phyloP scores from a whole-genome alignment of 1,284 basidiomycete species.

The Ustilago loliicola region DNA sequence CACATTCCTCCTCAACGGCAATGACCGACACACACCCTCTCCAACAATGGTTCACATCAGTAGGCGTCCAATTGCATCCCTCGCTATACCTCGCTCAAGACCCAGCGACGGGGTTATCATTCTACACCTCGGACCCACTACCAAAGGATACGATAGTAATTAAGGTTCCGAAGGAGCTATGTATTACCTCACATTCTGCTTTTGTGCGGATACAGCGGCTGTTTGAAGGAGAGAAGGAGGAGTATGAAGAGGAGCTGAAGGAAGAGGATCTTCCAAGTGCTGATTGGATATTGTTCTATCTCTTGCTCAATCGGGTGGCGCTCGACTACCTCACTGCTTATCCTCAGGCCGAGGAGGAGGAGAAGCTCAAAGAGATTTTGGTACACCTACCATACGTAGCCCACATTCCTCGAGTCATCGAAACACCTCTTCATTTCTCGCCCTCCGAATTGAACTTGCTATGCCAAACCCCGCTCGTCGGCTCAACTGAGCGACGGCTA shows the following conservation, averaged over 20 bases:
- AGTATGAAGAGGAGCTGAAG: neutral
- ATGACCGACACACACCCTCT: conserved; percentile 4
- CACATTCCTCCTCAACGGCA: neutral
- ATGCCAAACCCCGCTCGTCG: conserved; percentile 48
- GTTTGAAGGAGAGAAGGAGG: neutral
- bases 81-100: conserved; percentile 25
- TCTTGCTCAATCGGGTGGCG: conserved; percentile 23
- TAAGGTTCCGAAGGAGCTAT: conserved; percentile 23
- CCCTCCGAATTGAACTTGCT: conserved; percentile 45
- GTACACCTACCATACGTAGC: conserved; percentile 50
- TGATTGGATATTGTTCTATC: conserved; percentile 49
- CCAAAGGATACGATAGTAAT: conserved; percentile 31
- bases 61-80: conserved; percentile 36
- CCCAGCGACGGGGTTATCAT: conserved; percentile 28
- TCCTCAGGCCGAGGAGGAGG: neutral
- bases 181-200: conserved; percentile 35
- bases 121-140: conserved; percentile 27
- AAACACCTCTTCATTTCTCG: conserved; percentile 50
- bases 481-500: conserved; percentile 35
- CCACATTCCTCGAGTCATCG: conserved; percentile 39
- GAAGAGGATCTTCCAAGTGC: conserved; percentile 7
- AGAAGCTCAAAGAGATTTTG: neutral
- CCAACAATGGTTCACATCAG: conserved; percentile 20
- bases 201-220: conserved; percentile 5
- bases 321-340: neutral